These are phyloP conservation scores for Globisporangium nunn DNA, from an alignment of 352 stramenopile genomes.

Conservation along the genomic window DNA sequence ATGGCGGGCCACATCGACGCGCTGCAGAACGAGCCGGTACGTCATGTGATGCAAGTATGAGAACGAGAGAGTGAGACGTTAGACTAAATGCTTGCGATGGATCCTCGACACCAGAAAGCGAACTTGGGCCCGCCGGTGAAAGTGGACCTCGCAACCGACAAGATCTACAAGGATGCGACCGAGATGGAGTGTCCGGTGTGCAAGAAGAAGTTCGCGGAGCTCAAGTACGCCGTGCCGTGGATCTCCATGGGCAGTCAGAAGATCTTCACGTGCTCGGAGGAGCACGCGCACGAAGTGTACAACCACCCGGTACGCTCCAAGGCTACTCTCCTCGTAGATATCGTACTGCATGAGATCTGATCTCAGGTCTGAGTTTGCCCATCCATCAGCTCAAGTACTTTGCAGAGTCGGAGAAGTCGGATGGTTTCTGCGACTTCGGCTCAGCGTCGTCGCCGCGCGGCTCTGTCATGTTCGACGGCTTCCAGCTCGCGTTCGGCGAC, in stretches of 20 bases:
- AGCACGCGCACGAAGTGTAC: conserved; percentile 47
- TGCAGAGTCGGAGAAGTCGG: conserved; percentile 17
- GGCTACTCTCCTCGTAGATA: not conserved
- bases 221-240: conserved; percentile 73
- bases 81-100: not conserved
- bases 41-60: conserved; percentile 1
- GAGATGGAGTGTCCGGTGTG: conserved; percentile 58
- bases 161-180: conserved; percentile 58
- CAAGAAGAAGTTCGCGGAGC: conserved; percentile 38
- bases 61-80: not conserved
- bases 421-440: conserved; percentile 50
- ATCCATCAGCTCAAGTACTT: conserved; percentile 24
- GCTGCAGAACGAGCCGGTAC: conserved; percentile 69
- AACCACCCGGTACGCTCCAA: conserved; percentile 24
- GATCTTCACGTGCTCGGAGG: conserved; percentile 67
- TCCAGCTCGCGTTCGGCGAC: conserved; percentile 61
- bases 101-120: conserved; percentile 14
- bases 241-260: conserved; percentile 62
- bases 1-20: conserved; percentile 79
- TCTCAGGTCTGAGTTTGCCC: not conserved
- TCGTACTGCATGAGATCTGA: not conserved
- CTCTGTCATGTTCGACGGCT: conserved; percentile 83
- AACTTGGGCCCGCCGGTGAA: conserved; percentile 38
- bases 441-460: conserved; percentile 27
- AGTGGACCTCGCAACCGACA: conserved; percentile 53